Base-by-base conservation (phyloP, 2,329 filamentous ascomycete species). In the Trichocomaceae sp. region DNA sequence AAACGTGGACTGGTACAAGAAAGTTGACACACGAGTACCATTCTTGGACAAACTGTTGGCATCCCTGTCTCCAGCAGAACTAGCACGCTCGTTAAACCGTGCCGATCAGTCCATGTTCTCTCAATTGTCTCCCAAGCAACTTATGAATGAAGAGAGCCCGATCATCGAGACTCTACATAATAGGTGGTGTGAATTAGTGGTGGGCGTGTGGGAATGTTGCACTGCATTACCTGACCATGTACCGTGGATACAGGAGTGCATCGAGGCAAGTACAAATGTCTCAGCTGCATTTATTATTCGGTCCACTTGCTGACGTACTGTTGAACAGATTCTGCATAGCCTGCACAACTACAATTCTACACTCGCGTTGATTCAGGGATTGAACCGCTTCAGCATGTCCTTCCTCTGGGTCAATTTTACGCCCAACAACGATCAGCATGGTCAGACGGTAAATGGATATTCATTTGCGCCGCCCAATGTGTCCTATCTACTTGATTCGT, bases 151-250 rank as follows among this genome's bases (percentile, higher is more conserved):
- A 10, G 57, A 67, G 5, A 64, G 66, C 19, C 47, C 58, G 1
- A 44, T 61, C 9, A 58, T 66, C 0, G 60, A 57, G 7, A 46
- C 47, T n/a, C 44, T 73, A 5, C 44, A 66, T 4, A 44, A 47
- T 0, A 61, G 64, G 45, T 74, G 71, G 71, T 61, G 66, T 35
- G 47, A 52, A 19, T 58, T 72, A 12, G 66, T 63, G 35, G 61
- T 62, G 5, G 65, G 66, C 1, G 66, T 69, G 1, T 72, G 69
- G 64, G 71, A 74, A 59, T 72, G 66, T 54, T 73, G 69, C 50
- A 63, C 61, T 1, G 70, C 68, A 10, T 56, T 72, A 35, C 69
- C 70, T 7, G 66, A 72, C 7, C 47, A 66, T 50, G 58, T 66
- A 8, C 54, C 57, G 9, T 67, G 63, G 53, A 60, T 74, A 8